phyloP scores from a whole-genome alignment of 192 early-diverging fungal genomes.

The Coemansia erecta region DNA sequence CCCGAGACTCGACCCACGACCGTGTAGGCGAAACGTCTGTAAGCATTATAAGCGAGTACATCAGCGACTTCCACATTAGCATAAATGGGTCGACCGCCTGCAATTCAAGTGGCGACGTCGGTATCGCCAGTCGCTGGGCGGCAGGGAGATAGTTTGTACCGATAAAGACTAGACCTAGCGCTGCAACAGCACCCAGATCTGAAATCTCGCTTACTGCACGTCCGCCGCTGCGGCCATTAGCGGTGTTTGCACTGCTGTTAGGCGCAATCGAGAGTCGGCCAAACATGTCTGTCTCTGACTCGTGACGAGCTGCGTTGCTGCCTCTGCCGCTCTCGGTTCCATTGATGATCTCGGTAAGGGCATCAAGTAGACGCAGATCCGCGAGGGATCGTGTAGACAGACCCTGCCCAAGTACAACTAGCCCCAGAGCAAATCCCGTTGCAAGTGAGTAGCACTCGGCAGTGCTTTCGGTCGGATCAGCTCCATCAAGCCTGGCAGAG shows the following conservation, averaged over 20 bases:
- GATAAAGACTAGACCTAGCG: constrained; percentile 80
- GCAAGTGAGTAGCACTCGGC: constrained; percentile 71
- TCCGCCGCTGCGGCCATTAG: not conserved
- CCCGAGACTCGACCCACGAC: constrained; percentile 61
- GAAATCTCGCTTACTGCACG: constrained; percentile 11
- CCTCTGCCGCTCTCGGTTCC: not conserved
- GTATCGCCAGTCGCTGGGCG: constrained; percentile 65
- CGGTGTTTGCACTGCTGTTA: not conserved
- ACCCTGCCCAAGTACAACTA: constrained; percentile 72
- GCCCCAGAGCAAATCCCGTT: constrained; percentile 80
- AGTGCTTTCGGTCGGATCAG: constrained; percentile 52
- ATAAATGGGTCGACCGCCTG: constrained; percentile 73
- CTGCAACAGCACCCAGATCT: constrained; percentile 63
- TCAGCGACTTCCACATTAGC: constrained; percentile 66
- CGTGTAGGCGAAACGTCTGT: constrained; percentile 59
- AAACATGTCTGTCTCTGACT: constrained; percentile 12
- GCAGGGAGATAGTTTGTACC: constrained; percentile 69
- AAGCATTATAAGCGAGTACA: constrained; percentile 76
- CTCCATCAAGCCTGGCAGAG: constrained; percentile 15
- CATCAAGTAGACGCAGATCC: constrained; percentile 61
- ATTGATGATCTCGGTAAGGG: constrained; percentile 53
- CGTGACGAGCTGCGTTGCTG: not conserved
- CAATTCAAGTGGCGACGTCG: constrained; percentile 57
- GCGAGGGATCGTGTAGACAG: constrained; percentile 48
- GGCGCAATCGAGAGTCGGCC: constrained; percentile 9